Evolutionary conservation across 352 stramenopile species (phyloP), one percentile per base, ranked within the genome.

Genomic region (Pythium grandisporangium): DNA sequence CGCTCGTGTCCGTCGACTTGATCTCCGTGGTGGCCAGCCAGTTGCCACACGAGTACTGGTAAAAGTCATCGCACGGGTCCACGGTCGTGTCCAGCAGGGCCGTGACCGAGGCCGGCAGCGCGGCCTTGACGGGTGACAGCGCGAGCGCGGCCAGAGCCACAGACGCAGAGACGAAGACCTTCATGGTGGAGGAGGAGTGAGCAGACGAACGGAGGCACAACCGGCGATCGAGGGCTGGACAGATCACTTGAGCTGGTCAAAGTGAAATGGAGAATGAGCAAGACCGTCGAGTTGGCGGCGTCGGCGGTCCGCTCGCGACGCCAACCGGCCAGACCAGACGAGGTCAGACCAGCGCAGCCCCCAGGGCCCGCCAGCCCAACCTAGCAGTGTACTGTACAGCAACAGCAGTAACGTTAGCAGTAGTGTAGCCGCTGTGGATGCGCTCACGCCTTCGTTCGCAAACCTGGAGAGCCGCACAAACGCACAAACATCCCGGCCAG

Each of bases 31-130:
- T 57, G 40, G 49, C 47, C 35, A 82, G 46, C 70, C 73, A 87
- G 20, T 35, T 38, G 27, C 73, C 70, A 42, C 73, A 86, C 37
- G 63, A 54, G 65, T 77, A 84, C 35, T 75, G 50, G 63, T 86
- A 90, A 36, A 87, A 86, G 59, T 90, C 74, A 10, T 68, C 51
- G 49, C 73, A 87, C 8, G 77, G 77, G 27, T 81, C 49, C 14
- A 56, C 47, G 1, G 39, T 57, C 7, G 42, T 45, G 37, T 89
- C 64, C 22, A 89, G 53, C 30, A 83, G 50, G 6, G 49, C 50
- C n/a, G 50, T 35, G 22, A 84, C 70, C 10, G 37, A 63, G 17
- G 51, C 38, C 2, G 65, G 63, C 38, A 70, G 42, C 10, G 35
- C 45, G 35, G 57, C 56, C 34, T 50, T 36, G 19, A 21, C 35